Conservation (phyloP, 2,329 filamentous ascomycete species). For the Ceratocystis lukuohia region DNA sequence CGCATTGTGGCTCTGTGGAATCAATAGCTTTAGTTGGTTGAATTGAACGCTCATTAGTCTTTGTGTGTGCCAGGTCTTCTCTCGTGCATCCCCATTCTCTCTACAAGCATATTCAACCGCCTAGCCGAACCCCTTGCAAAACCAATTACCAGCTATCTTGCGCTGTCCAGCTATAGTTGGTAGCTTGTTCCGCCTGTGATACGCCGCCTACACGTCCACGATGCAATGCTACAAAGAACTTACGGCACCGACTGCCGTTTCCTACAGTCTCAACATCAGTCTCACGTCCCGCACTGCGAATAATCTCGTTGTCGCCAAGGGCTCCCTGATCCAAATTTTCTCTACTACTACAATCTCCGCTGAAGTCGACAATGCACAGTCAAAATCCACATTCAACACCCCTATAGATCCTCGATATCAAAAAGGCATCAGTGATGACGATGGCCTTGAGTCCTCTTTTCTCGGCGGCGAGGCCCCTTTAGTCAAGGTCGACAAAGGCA, state of each 20-base stretch:
- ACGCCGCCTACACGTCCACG: conserved; percentile 2
- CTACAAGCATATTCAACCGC: too few species aligned
- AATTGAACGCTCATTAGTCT: conserved; percentile 19
- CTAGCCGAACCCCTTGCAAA: too few species aligned
- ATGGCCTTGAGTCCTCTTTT: conserved; percentile 53
- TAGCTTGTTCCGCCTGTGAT: not conserved
- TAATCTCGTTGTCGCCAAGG: conserved; percentile 85
- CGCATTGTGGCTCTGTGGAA: conserved; percentile 11
- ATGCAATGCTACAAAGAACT: conserved; percentile 99
- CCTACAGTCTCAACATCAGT: conserved; percentile 66
- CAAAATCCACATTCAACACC: conserved; percentile 25
- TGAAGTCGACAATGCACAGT: conserved; percentile 41
- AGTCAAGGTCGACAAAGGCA: conserved; percentile 48
- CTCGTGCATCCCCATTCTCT: not conserved
- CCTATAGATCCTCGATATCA: conserved; percentile 32
- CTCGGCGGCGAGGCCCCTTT: conserved; percentile 49
- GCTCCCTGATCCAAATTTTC: conserved; percentile 87
- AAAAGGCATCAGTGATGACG: conserved; percentile 43
- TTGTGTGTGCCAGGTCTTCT: conserved; percentile 13
- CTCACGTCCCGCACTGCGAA: conserved; percentile 62
- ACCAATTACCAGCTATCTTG: too few species aligned
- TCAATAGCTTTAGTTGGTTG: conserved; percentile 16
- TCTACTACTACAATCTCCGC: conserved; percentile 52
- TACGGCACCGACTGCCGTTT: conserved; percentile 84
- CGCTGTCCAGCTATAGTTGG: too few species aligned